phyloP scores from a whole-genome alignment of 768 basidiomycete genomes.

The Mycena alexandri region DNA sequence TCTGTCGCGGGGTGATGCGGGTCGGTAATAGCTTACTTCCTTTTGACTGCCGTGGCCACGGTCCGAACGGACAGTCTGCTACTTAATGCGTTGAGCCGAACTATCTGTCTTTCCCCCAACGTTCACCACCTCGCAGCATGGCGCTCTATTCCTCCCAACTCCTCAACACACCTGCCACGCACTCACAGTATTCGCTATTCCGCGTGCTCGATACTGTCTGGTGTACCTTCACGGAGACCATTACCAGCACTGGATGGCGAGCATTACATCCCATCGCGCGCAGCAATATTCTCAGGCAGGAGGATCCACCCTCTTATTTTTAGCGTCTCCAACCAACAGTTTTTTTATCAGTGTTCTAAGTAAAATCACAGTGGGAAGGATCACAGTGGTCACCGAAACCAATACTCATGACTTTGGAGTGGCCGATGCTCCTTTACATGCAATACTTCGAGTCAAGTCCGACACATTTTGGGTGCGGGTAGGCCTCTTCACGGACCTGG shows the following conservation, averaged over 20 bases:
- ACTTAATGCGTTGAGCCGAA: background rate
- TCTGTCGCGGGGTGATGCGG: too few relatives aligned
- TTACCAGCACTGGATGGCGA: constrained; percentile 22
- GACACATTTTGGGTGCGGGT: constrained; percentile 35
- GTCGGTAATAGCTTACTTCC: background rate
- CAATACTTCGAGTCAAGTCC: constrained; percentile 28
- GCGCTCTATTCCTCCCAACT: constrained; percentile 35
- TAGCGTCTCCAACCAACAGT: background rate
- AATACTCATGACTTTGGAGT: constrained; percentile 15
- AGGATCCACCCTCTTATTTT: background rate
- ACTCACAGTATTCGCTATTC: constrained; percentile 34
- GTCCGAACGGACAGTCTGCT: background rate
- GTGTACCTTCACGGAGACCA: constrained; percentile 29
- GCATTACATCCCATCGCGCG: constrained; percentile 24
- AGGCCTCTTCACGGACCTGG: constrained; percentile 35
- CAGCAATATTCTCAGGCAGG: constrained; percentile 25
- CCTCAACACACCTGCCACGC: constrained; percentile 32
- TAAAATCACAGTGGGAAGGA: constrained; percentile 25
- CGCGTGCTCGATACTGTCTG: constrained; percentile 26
- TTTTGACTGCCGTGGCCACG: background rate
- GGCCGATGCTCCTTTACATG: constrained; percentile 10
- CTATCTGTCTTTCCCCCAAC: background rate
- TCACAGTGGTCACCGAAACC: constrained; percentile 24
- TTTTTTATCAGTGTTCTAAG: constrained; percentile 20
- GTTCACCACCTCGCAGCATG: background rate